Percentiles rank a stretch among this genome's conserved stretches.
Evolutionary conservation across 352 stramenopile species (phyloP).

Genomic region (Globisporangium okanoganense): DNA sequence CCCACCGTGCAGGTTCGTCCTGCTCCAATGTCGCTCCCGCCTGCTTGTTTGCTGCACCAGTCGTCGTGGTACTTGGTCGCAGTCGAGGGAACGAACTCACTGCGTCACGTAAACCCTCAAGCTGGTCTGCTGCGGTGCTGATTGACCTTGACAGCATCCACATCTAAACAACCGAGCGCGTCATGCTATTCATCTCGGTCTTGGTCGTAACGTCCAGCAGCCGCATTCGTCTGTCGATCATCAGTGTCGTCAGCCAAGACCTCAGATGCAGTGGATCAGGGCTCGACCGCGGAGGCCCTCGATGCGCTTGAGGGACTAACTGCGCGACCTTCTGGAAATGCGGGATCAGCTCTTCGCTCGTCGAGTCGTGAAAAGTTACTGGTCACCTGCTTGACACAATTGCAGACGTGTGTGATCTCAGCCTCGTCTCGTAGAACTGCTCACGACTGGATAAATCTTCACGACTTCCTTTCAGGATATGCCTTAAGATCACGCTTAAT

Average conservation of each 20-base stretch:
- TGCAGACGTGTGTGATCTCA: conserved; percentile 63
- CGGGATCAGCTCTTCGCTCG: conserved; percentile 47
- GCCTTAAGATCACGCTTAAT: conserved; percentile 36
- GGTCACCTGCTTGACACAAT: conserved; percentile 40
- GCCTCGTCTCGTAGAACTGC: conserved; percentile 30
- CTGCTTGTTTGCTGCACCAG: too few species aligned
- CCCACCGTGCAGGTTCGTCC: too few species aligned
- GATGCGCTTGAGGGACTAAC: conserved; percentile 51
- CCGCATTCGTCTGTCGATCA: conserved; percentile 64
- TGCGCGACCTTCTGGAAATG: conserved; percentile 49
- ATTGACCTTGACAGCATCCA: too few species aligned
- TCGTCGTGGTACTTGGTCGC: too few species aligned
- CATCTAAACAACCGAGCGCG: too few species aligned
- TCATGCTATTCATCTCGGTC: too few species aligned
- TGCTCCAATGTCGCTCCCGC: too few species aligned
- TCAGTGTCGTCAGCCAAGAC: conserved; percentile 46
- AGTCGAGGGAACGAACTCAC: too few species aligned
- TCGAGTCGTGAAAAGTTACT: conserved; percentile 58
- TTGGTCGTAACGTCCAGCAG: conserved; percentile 48
- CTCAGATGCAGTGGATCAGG: conserved; percentile 57
- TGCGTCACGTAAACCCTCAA: too few species aligned
- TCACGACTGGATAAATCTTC: conserved; percentile 38
- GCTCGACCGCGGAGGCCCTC: conserved; percentile 43
- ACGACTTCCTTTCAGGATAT: conserved; percentile 42
- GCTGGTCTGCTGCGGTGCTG: too few species aligned